Percentiles rank a stretch among this genome's conserved stretches.
These are phyloP conservation scores for Lignosus rhinocerotis DNA, from an alignment of 1,284 basidiomycete species.

Conservation along the genomic window DNA sequence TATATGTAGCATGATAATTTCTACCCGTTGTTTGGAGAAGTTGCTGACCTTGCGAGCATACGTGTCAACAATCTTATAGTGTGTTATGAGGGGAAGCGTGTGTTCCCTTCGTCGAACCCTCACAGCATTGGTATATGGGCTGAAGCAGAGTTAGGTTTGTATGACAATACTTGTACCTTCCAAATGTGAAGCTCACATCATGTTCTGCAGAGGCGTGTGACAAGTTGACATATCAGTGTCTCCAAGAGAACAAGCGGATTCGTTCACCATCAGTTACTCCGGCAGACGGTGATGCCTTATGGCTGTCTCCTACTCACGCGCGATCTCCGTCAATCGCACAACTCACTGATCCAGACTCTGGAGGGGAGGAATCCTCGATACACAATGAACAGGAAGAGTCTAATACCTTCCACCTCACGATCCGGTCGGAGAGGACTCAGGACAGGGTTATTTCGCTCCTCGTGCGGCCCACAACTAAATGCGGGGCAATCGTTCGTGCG, in stretches of 20 bases:
- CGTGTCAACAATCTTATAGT: slow-evolving; percentile 53
- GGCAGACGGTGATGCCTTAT: slow-evolving; percentile 13
- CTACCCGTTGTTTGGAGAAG: slow-evolving; percentile 56
- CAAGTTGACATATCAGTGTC: slow-evolving; percentile 58
- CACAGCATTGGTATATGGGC: slow-evolving; percentile 64
- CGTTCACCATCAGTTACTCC: slow-evolving; percentile 29
- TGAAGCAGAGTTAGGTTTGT: slow-evolving; percentile 63
- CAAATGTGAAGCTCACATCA: background rate
- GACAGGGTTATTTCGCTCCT: slow-evolving; percentile 61
- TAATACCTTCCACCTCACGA: slow-evolving; percentile 59
- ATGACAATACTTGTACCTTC: background rate
- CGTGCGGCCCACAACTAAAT: slow-evolving; percentile 72
- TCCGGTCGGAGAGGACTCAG: slow-evolving; percentile 53
- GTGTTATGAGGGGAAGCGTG: slow-evolving; percentile 55
- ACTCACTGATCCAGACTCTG: slow-evolving; percentile 23
- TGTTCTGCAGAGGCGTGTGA: slow-evolving; percentile 59
- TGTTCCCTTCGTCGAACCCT: slow-evolving; percentile 69
- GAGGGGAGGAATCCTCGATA: slow-evolving; percentile 6
- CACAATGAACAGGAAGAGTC: slow-evolving; percentile 34
- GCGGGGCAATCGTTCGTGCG: slow-evolving; percentile 68
- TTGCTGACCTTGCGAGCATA: slow-evolving; percentile 59
- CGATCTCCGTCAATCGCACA: slow-evolving; percentile 25
- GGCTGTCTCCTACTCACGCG: slow-evolving; percentile 21
- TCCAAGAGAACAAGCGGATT: slow-evolving; percentile 44
- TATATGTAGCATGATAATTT: slow-evolving; percentile 71